phyloP scores from a whole-genome alignment of 805 yeast species.

The Yarrowia sp. region DNA sequence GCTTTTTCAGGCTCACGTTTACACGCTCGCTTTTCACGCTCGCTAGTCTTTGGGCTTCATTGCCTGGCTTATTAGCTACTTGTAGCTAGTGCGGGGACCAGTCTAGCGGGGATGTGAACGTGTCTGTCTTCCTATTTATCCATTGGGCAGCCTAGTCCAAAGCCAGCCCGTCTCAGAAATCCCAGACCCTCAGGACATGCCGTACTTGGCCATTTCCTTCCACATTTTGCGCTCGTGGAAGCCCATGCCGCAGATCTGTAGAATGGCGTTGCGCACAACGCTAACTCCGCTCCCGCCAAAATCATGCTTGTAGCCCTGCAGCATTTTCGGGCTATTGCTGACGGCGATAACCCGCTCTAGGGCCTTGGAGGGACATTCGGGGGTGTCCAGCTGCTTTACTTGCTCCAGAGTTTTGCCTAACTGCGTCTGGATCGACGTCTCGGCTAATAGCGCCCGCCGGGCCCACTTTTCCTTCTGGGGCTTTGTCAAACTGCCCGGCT shows the following conservation, averaged over 20 bases:
- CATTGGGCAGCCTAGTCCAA: neutral
- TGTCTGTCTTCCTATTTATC: neutral
- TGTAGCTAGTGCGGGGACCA: constrained; percentile 3
- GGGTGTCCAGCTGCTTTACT: neutral
- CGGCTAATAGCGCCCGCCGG: constrained; percentile 26
- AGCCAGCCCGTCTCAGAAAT: neutral
- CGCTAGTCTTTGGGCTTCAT: neutral
- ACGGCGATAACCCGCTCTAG: constrained; percentile 26
- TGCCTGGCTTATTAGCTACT: too few relatives aligned
- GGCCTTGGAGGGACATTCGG: constrained; percentile 13
- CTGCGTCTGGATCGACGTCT: constrained; percentile 9
- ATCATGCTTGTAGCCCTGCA: constrained; percentile 16
- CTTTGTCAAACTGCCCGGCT: neutral
- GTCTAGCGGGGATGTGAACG: neutral
- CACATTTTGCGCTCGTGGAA: constrained; percentile 19
- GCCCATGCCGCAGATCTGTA: constrained; percentile 15
- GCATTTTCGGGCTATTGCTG: constrained; percentile 15
- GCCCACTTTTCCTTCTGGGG: constrained; percentile 16
- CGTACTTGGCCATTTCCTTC: constrained; percentile 25
- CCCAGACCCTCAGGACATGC: neutral
- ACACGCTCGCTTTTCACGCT: neutral
- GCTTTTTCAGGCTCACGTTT: too few relatives aligned
- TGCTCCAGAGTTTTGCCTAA: constrained; percentile 8
- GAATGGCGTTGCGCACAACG: constrained; percentile 18
- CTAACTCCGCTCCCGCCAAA: constrained; percentile 20